phyloP scores from a whole-genome alignment of 768 basidiomycete species.

The Pisolithus sp. region DNA sequence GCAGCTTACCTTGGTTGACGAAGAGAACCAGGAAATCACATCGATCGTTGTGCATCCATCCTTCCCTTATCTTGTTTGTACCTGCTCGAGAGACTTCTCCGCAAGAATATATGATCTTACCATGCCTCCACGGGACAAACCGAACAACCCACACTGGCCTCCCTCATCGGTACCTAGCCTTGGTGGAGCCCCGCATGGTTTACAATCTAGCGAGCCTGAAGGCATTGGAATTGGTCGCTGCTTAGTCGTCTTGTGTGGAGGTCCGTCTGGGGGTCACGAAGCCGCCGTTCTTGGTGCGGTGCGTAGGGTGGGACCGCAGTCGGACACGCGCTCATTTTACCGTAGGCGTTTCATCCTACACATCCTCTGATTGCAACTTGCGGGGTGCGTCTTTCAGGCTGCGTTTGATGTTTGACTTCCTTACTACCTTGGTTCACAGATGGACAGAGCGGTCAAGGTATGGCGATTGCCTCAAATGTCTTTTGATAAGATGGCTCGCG shows the following conservation, averaged over 20 bases:
- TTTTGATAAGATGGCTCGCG: conserved; percentile 39
- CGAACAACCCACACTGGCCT: conserved; percentile 56
- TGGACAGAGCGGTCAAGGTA: conserved; percentile 71
- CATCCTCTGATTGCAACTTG: conserved; percentile 69
- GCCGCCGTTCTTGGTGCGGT: conserved; percentile 66
- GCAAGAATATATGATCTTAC: conserved; percentile 64
- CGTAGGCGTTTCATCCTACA: conserved; percentile 61
- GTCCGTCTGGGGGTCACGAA: conserved; percentile 66
- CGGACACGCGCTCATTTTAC: neutral
- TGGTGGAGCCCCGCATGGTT: conserved; percentile 65
- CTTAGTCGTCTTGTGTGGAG: conserved; percentile 58
- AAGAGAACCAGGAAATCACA: conserved; percentile 49
- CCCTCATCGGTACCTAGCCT: conserved; percentile 41
- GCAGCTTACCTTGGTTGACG: conserved; percentile 5
- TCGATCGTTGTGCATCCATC: conserved; percentile 60
- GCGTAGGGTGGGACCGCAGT: conserved; percentile 11
- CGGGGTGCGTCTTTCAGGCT: conserved; percentile 44
- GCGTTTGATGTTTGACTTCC: neutral
- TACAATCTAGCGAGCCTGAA: conserved; percentile 53
- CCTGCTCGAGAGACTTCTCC: conserved; percentile 67
- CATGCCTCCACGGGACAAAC: conserved; percentile 23
- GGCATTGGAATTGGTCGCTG: conserved; percentile 56
- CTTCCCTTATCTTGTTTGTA: conserved; percentile 54
- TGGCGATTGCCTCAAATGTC: conserved; percentile 51
- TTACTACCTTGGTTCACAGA: conserved; percentile 30